Evolutionary conservation across 1,139 yeast species (phyloP), one percentile per base, ranked within the genome.

Genomic region (Hyphopichia fennica): DNA sequence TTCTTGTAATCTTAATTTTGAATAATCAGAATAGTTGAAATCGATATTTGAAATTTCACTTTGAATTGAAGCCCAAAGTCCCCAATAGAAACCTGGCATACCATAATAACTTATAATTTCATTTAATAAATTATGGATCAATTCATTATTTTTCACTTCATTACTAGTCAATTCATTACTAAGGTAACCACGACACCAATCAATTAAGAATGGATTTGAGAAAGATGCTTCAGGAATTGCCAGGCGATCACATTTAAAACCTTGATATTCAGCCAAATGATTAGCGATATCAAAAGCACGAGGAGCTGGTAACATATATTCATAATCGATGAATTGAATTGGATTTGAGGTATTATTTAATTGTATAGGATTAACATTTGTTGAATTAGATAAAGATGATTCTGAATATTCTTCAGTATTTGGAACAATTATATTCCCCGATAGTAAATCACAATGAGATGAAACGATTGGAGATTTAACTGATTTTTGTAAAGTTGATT

Each of bases 201-300:
- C 62, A 2, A 78, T 66, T 54, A 85, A 60, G 2, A 71, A 64
- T 0, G 67, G 67, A 49, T 83, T 81, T 3, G 57, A 44, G 5
- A 48, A 49, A 0, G 63, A 43, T 1, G 87, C 86, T 9, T 60
- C 59, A 0, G 89, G 91, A 32, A 86, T 82, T 7, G 78, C 76
- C 11, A 71, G 63, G 19, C 78, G 71, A 48, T 82, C 80, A 60
- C 95, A 87, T 47, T 82, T 81, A 52, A 84, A 85, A 1, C 95
- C 95, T 57, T 87, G 95, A 93, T 93, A 87, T 62, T 87, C 95
- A 58, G 86, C 84, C 52, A 87, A 81, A 61, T 87, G 95, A 57
- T 87, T 87, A n/a, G 95, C 89, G 18, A 87, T 80, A 57, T 87
- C 95, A 58, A 85, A 87, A 0, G 88, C 93, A 44, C 93, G 64